Evolutionary conservation across 73 alveolate species (phyloP), one percentile per base, ranked within the genome.

Genomic region (Urostyla sp.): DNA sequence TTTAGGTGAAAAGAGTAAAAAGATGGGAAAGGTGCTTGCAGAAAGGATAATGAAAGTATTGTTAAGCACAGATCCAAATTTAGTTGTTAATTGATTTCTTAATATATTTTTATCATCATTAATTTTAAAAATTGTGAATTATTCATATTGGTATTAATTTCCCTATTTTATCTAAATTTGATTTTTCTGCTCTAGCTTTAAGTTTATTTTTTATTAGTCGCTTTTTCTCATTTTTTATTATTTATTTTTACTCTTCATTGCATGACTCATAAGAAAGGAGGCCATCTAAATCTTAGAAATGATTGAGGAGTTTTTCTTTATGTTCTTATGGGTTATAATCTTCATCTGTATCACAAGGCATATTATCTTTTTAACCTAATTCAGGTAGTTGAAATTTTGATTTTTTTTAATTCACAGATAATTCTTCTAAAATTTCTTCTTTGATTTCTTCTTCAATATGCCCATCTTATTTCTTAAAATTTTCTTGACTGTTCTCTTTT

Each of bases 21-120:
- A 57, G 31, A 40, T 83, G 55, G 92, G 92, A 8, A 58, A 72
- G 44, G 81, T 52, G 27, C 59, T 82, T 23, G 80, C 92, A 15
- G 76, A 83, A 38, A 56, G 83, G 55, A 59, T 81, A 8, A 69
- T 45, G 50, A 53, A 30, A 30, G 40, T 61, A 26, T 45, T 54
- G 43, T 36, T 38, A 54, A 16, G 76, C 34, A 61, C 76, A 30
- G 52, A 58, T 51, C 76, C 87, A 7, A 74, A 27, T 15, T 16
- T 34, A 13, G 8, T n/a, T 38, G 58, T 56, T 57, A 75, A 36
- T 75, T 67, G 75, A 72, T 72, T 50, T n/a, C n/a, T n/a, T n/a
- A n/a, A n/a, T 21, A 49, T 49, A 21, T 26, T 32, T 55, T 59
- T 34, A 35, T 36, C 61, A 35, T 59, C 76, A 59, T 59, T 20